Base-by-base conservation (phyloP, 345 rosid genomes). In the Eucalyptus sideroxylon region DNA sequence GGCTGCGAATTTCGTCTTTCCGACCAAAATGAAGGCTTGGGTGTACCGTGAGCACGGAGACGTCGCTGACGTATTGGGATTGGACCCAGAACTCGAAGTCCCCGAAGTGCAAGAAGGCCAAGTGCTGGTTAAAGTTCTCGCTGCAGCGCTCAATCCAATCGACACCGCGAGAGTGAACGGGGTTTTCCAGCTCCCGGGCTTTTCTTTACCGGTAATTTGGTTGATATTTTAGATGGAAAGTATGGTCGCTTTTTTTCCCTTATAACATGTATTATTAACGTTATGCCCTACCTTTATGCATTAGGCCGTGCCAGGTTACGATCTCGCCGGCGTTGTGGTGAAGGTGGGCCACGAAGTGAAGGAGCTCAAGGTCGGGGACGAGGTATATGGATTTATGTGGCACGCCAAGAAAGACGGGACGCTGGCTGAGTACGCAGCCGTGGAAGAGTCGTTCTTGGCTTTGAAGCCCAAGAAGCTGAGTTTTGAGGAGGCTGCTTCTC, bases 221-320 rank as follows among this genome's bases (percentile, higher is more conserved):
- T 86, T 49, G 7, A 40, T 9, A 34, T 69, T 62, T 23, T 26
- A 14, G 59, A 55, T 47, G 19, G 16, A 55, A 8, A 42, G 19
- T 44, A 31, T 56, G 10, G 26, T 11, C 62, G 6, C 47, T 34
- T 87, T 53, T 15, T 3, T 26, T 9, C 6, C 24, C 56, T 19
- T 21, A 53, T 19, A 53, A 53, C 59, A 4, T 19, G 59, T 8
- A 53, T 56, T 27, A n/a, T 86, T 55, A 12, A 44, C 50, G 86
- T 31, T 19, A 34, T 30, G 55, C 16, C 31, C 47, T 16, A 15
- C 24, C 19, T 17, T 10, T 87, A 59, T 31, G 49, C 50, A 50
- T 19, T 88, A 97, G 98, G 95, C 97, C 67, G 97, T 96, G 90
- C 99, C 98, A 89, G 98, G 99, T 53, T 97, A 97, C 86, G 98